These are phyloP conservation scores for Carex kokanica DNA, from an alignment of 176 grass and related monocot species.

Conservation along the genomic window DNA sequence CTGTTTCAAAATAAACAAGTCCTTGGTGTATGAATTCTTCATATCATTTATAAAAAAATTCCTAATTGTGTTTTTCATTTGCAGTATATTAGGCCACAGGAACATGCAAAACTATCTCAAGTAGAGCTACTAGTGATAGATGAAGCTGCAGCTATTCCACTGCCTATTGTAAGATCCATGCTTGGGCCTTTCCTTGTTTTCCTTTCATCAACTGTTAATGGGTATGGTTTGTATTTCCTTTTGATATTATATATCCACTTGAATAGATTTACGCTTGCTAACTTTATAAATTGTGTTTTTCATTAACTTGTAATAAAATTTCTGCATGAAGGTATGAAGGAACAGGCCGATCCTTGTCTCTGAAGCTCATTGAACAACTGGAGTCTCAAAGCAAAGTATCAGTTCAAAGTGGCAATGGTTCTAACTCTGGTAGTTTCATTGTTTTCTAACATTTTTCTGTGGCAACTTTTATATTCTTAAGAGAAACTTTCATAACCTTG, in stretches of 20 bases:
- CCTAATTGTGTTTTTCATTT: constrained; percentile 29
- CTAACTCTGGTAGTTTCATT: constrained; percentile 57
- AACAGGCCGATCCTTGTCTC: constrained; percentile 82
- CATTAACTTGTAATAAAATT: not conserved
- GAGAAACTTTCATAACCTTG: not conserved
- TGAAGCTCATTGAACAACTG: constrained; percentile 93
- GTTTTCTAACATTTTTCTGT: constrained; percentile 11
- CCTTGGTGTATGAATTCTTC: not conserved
- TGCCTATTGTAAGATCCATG: constrained; percentile 88
- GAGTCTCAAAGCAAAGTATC: constrained; percentile 68
- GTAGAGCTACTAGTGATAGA: constrained; percentile 97
- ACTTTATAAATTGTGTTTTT: not conserved
- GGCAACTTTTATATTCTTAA: constrained; percentile 14
- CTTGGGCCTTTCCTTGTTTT: constrained; percentile 97
- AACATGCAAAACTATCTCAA: constrained; percentile 96
- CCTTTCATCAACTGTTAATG: constrained; percentile 86
- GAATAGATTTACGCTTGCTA: not conserved
- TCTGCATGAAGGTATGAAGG: constrained; percentile 79
- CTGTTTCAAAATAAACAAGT: not conserved
- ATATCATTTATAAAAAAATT: not conserved
- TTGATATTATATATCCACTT: not conserved
- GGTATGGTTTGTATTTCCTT: constrained; percentile 52
- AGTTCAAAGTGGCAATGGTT: constrained; percentile 31
- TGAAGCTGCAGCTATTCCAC: constrained; percentile 98
- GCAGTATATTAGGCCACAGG: constrained; percentile 85